Percentiles rank a stretch among this genome's conserved stretches.
Evolutionary conservation across 1,139 yeast species (phyloP).

Genomic region (Candida glucosophila): DNA sequence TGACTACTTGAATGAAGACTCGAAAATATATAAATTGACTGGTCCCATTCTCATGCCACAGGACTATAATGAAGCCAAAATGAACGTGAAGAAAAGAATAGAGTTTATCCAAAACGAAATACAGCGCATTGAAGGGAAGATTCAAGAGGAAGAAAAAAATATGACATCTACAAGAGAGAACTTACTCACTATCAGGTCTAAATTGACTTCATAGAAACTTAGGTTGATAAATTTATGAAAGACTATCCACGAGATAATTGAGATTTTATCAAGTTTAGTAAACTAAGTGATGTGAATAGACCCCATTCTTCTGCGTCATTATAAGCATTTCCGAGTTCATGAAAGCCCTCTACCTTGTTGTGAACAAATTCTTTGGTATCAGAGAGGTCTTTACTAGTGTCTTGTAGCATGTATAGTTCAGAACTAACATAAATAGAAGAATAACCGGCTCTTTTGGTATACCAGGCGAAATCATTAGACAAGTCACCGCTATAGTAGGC

Average conservation of each 20-base stretch:
- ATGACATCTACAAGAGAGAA: conserved; percentile 43
- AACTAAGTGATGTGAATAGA: conserved; percentile 58
- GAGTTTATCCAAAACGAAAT: conserved; percentile 81
- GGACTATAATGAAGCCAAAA: conserved; percentile 69
- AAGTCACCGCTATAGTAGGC: conserved; percentile 72
- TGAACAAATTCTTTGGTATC: conserved; percentile 62
- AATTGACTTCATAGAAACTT: conserved; percentile 6
- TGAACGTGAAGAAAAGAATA: conserved; percentile 78
- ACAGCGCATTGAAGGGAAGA: conserved; percentile 53
- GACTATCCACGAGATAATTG: conserved; percentile 56
- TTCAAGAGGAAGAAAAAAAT: conserved; percentile 41
- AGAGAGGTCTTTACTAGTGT: conserved; percentile 45
- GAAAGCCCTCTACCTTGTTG: conserved; percentile 47
- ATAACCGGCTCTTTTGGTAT: conserved; percentile 69
- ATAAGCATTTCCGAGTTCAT: conserved; percentile 50
- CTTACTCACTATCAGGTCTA: conserved; percentile 35
- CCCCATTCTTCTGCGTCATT: conserved; percentile 67
- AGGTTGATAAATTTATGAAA: not conserved
- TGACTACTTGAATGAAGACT: conserved; percentile 43
- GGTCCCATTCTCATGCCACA: conserved; percentile 93
- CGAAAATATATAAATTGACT: conserved; percentile 78
- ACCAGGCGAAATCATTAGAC: conserved; percentile 89
- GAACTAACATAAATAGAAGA: conserved; percentile 62
- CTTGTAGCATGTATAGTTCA: conserved; percentile 78
- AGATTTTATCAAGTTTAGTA: conserved; percentile 61